Evolutionary conservation across 805 yeast genomes (phyloP), one percentile per base, ranked within the genome.

Genomic region (Clavispora asparagi): DNA sequence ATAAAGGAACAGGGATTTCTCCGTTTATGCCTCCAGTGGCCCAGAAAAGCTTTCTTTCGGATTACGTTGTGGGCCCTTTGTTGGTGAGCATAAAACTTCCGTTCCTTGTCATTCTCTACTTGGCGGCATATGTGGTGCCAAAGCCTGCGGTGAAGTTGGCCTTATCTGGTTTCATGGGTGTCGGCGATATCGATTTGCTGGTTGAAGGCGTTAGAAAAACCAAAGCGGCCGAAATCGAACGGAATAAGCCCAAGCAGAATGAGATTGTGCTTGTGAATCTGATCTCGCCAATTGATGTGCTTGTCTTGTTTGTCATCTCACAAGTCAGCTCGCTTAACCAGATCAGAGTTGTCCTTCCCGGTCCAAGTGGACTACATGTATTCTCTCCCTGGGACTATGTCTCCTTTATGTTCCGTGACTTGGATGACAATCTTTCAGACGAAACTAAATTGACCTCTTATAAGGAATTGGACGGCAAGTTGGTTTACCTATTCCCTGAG

Each of bases 1-100:
- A 89, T 60, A 86, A 82, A 51, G 94, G 92, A 5, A 90, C 97
- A 1, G 97, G 97, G n/a, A 86, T 90, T 31, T 83, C 95, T 0
- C 97, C 97, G 3, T 89, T 88, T 54, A 70, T 85, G 67, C 95
- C 95, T 1, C 53, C 61, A 0, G 54, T 67, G n/a, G 49, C 61
- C 37, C 60, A 73, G 4, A 44, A 48, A 28, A 32, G 49, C 12
- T 23, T 50, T 2, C 4, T 48, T 10, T 26, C 47, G 7, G 51
- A 52, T 23, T 45, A 44, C 26, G 31, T 56, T 4, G 36, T 47
- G 13, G 51, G 48, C 25, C 50, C 52, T 7, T 32, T 47, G 4
- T n/a, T 54, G 19, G 41, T 56, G 44, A 41, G 60, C 10, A 23
- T 65, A n/a, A 68, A 68, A 49, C 48, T 65, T 29, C 75, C 74